Conservation (phyloP, 257 asterid species). For the Solanum pennellii region DNA sequence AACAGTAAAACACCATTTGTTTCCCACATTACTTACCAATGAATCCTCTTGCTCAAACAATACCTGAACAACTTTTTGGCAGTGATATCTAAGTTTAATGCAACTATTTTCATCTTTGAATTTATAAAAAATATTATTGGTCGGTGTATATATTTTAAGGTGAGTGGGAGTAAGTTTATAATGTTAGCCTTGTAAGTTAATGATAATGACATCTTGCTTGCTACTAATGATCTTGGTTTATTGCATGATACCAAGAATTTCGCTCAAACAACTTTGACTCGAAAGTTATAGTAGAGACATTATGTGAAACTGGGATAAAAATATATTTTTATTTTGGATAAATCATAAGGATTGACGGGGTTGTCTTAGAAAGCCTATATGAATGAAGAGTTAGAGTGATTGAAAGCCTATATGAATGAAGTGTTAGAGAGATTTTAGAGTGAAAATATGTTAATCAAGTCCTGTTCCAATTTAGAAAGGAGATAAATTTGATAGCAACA, state of each 20-base stretch:
- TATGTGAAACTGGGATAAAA: background rate
- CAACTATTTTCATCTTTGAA: background rate
- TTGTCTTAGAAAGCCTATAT: background rate
- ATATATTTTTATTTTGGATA: background rate
- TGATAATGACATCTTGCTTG: background rate
- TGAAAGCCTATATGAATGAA: background rate
- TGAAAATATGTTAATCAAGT: background rate
- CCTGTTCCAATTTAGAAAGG: background rate
- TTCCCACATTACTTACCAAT: no score
- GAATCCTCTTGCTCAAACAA: no score
- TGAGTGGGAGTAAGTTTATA: background rate
- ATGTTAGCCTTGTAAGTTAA: background rate
- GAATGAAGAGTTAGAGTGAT: background rate
- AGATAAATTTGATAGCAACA: background rate
- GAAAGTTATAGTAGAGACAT: background rate
- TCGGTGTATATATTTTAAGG: background rate
- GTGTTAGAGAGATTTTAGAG: background rate
- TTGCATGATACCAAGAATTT: background rate
- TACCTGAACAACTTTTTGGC: no score
- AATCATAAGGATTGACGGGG: background rate
- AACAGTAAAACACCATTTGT: no score
- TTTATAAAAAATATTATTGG: background rate
- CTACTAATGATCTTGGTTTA: background rate
- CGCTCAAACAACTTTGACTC: background rate
- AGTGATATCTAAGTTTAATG: no score